Conservation (phyloP, 805 yeast species). For the Starmerella bombi region DNA sequence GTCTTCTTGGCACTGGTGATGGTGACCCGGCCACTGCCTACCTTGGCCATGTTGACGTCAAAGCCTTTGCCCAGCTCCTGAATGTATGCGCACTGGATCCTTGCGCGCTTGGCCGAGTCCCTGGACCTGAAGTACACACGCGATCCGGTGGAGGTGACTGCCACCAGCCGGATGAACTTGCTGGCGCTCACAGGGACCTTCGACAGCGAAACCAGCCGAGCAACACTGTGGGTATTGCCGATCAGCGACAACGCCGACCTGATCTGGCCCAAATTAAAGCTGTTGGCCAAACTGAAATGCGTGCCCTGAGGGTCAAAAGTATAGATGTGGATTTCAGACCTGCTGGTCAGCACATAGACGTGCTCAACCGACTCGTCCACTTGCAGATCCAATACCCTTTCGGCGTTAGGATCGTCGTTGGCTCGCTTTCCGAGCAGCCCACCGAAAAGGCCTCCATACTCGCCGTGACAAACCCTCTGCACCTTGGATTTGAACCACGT, state of each 20-base stretch:
- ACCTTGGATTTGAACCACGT: constrained; percentile 80
- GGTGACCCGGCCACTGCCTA: neutral
- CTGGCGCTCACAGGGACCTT: constrained; percentile 8
- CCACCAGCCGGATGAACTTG: constrained; percentile 15
- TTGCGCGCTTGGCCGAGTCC: neutral
- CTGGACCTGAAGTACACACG: constrained; percentile 18
- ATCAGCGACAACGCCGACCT: constrained; percentile 2
- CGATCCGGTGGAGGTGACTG: constrained; percentile 16
- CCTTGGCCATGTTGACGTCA: neutral
- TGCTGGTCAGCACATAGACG: constrained; percentile 69
- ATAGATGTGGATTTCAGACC: constrained; percentile 71
- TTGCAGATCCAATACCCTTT: constrained; percentile 47
- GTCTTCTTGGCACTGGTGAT: neutral
- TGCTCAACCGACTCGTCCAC: constrained; percentile 68
- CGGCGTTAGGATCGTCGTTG: constrained; percentile 25
- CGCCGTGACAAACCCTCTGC: constrained; percentile 55
- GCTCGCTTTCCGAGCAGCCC: constrained; percentile 16
- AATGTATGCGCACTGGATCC: neutral
- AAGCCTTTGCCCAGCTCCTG: neutral
- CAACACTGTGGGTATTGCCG: neutral
- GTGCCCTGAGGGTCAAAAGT: constrained; percentile 31
- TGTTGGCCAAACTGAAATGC: constrained; percentile 2
- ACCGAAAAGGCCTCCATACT: constrained; percentile 17
- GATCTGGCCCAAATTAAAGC: constrained; percentile 3
- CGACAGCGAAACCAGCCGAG: constrained; percentile 13